These are phyloP conservation scores for Eucalyptus tenuipes DNA, from an alignment of 345 rosid genomes.

Conservation along the genomic window DNA sequence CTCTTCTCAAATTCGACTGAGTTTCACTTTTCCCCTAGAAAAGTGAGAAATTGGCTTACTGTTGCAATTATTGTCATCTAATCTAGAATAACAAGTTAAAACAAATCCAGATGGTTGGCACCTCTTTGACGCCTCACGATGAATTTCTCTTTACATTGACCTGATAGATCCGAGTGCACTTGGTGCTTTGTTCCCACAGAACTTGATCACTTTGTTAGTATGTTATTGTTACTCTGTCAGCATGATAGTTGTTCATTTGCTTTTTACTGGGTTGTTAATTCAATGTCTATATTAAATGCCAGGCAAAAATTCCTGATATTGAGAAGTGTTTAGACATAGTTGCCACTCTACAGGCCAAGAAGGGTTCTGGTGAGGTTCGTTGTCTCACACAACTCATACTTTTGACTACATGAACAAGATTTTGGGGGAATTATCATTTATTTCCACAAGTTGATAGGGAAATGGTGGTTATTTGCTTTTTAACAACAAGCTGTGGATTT, in stretches of 20 bases:
- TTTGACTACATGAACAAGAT: background rate
- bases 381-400: background rate
- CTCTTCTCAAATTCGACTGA: background rate
- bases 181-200: background rate
- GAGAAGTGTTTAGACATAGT: constrained; percentile 90
- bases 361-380: constrained; percentile 92
- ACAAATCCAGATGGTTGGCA: background rate
- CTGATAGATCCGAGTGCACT: background rate
- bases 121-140: background rate
- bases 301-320: constrained; percentile 98
- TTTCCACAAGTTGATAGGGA: background rate
- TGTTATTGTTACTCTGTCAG: background rate
- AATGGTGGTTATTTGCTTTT: background rate
- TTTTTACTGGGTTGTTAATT: background rate
- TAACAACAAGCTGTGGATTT: background rate
- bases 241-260: background rate
- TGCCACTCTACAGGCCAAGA: constrained; percentile 75
- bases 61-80: background rate
- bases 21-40: background rate
- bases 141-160: background rate
- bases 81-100: background rate
- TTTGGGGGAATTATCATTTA: background rate
- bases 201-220: background rate
- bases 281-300: background rate
- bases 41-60: background rate